phyloP scores from a whole-genome alignment of 169 alveolate species.

The Hammondia hammondi region DNA sequence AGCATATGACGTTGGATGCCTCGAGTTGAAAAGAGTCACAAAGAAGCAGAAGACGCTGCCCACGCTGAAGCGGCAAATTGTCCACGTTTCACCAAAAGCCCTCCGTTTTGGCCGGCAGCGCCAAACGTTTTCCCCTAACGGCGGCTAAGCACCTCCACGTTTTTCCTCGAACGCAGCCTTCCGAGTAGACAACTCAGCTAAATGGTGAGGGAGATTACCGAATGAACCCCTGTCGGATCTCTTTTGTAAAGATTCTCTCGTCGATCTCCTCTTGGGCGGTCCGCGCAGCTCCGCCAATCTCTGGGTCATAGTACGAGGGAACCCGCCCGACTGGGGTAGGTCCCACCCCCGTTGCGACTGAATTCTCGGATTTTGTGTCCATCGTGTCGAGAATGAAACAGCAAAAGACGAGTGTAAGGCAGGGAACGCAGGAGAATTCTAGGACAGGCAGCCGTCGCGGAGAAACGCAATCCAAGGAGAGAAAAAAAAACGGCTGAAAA shows the following conservation, averaged over 20 bases:
- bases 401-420: neutral
- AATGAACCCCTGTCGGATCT: constrained; percentile 59
- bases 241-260: constrained; percentile 59
- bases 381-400: neutral
- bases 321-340: constrained; percentile 1
- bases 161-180: neutral
- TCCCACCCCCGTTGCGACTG: constrained; percentile 43
- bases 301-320: constrained; percentile 23
- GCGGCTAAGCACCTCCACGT: no score
- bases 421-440: neutral
- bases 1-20: no score
- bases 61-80: no score
- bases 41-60: no score
- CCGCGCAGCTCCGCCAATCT: constrained; percentile 26
- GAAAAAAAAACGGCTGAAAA: no score
- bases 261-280: constrained; percentile 31
- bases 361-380: constrained; percentile 11
- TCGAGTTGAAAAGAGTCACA: no score
- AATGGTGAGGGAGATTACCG: neutral
- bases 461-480: no score
- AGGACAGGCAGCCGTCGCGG: no score
- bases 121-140: no score
- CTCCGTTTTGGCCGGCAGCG: no score
- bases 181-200: neutral
- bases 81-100: no score